Evolutionary conservation across 257 asterid genomes (phyloP), one percentile per base, ranked within the genome.

Genomic region (Cordia subcordata): DNA sequence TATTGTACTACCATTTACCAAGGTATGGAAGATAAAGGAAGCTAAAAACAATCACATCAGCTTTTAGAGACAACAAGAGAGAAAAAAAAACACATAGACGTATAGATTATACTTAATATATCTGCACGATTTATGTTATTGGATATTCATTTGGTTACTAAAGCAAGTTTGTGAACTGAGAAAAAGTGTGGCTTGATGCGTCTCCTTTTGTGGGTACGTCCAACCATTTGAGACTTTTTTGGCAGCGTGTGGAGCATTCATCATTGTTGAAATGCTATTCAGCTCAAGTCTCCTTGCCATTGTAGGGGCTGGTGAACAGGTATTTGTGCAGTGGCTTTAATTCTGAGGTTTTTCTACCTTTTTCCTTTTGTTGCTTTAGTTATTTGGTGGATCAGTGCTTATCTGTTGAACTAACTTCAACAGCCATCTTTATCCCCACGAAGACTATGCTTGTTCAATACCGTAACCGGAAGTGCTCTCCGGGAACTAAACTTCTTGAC

Each of bases 281-380:
- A 79, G 78, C 74, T 70, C 98, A 58, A 85, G 82, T 69, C 90
- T 91, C 64, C 92, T 91, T 16, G 94, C 95, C 57, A 74, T 85
- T 60, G 96, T 91, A 68, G 98, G 98, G 57, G 98, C 96, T 63
- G 98, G 96, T 61, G 94, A 91, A 73, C 98, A 91, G 96, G 96
- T 90, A 65, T 54, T 56, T 23, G 8, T 49, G 61, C 60, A 38
- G 55, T 58, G 58, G 22, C 5, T 33, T n/a, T 37, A 53, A 12
- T 44, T 18, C 32, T 44, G 18, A 23, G 15, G n/a, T 49, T 46
- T 55, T 16, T n/a, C 60, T 27, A 35, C 23, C 15, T 32, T 27
- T 42, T 3, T 42, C 2, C 10, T 40, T 8, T 0, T 49, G 32
- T 16, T 19, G 16, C 61, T 58, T 61, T 53, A 21, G 35, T 38